Percentiles rank a stretch among this genome's conserved stretches.
These are phyloP conservation scores for sorghum (Sorghum bicolor) DNA, from an alignment of 176 grass and related monocot genomes.

Conservation along the genomic window Sorghum_bicolor_NCBIv3 NC_012879.2:4870501-4871000, in stretches of 20 bases:
- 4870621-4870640: background rate
- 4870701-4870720: background rate
- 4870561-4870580: background rate
- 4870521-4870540: background rate
- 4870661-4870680: conserved; percentile 9
- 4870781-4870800: background rate
- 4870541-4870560: background rate
- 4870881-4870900: background rate
- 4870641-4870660: background rate
- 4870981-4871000: background rate
- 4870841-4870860: background rate
- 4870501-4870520: background rate
- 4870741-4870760: background rate
- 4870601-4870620: background rate
- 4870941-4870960: background rate
- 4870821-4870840: background rate
- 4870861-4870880: background rate
- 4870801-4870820: background rate
- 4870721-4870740: background rate
- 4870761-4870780: background rate
- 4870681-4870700: background rate
- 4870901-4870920: background rate
- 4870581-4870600: background rate
- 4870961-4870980: background rate
- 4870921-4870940: conserved; percentile 7